phyloP scores from a whole-genome alignment of 345 rosid genomes.

The Hirschfeldia incana region DNA sequence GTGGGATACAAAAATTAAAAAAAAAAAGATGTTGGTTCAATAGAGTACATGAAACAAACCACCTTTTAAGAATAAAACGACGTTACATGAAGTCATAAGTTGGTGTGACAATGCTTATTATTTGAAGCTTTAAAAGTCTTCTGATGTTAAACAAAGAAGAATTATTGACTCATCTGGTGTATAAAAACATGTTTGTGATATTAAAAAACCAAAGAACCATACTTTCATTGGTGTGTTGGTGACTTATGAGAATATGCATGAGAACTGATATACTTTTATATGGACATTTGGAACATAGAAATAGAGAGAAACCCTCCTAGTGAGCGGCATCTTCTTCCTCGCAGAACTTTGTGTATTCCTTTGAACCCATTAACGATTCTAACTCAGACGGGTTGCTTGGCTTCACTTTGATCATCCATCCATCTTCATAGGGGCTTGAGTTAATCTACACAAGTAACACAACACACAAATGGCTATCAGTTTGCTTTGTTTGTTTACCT shows the following conservation, averaged over 20 bases:
- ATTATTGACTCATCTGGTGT: background rate
- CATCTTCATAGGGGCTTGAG: slow-evolving; percentile 82
- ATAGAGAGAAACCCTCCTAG: slow-evolving; percentile 35
- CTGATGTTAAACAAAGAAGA: background rate
- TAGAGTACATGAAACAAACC: background rate
- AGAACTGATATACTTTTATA: background rate
- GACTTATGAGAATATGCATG: slow-evolving; percentile 1
- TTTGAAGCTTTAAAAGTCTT: background rate
- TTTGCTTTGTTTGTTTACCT: background rate
- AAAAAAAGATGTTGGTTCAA: background rate
- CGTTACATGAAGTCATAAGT: background rate
- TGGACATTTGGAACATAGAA: slow-evolving; percentile 3
- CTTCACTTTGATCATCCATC: slow-evolving; percentile 96
- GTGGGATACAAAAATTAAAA: background rate
- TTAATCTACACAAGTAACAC: slow-evolving; percentile 52
- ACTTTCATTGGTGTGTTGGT: background rate
- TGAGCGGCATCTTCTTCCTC: slow-evolving; percentile 90
- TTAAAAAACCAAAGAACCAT: background rate
- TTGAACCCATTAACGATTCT: slow-evolving; percentile 71
- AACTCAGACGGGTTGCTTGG: slow-evolving; percentile 74
- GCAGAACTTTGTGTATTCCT: slow-evolving; percentile 81
- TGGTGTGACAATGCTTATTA: background rate
- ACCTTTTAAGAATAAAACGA: background rate
- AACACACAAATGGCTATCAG: background rate
- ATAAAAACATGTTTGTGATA: background rate